Conservation (phyloP, 257 asterid genomes). For the Nicotiana undulata region DNA sequence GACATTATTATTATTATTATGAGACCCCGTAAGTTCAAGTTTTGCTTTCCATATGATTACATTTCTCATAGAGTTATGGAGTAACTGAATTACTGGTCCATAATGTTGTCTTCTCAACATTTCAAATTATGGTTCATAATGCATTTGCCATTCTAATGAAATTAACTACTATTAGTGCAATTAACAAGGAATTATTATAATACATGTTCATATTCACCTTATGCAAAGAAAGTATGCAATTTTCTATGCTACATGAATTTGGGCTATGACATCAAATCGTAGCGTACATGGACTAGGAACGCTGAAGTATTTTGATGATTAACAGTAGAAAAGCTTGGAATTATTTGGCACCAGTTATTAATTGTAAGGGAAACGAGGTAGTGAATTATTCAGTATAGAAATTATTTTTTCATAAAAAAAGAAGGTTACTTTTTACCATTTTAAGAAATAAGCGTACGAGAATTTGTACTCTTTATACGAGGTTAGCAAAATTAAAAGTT, state of each 20-base stretch:
- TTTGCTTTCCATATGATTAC: not conserved
- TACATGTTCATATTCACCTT: not conserved
- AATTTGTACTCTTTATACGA: too few relatives aligned
- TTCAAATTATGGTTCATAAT: not conserved
- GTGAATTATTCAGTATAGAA: not conserved
- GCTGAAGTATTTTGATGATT: not conserved
- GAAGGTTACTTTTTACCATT: too few relatives aligned
- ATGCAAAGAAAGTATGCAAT: not conserved
- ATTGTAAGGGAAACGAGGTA: not conserved
- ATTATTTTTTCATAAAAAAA: too few relatives aligned
- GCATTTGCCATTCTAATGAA: not conserved
- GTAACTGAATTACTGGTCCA: not conserved
- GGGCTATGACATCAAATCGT: not conserved
- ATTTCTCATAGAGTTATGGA: slow-evolving; percentile 1
- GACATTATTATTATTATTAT: too few relatives aligned
- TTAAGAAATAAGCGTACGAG: too few relatives aligned
- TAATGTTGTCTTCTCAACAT: not conserved
- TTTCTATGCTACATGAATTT: not conserved
- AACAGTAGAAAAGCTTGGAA: not conserved
- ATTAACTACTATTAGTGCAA: not conserved
- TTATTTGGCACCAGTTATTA: not conserved
- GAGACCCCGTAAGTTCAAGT: slow-evolving; percentile 87
- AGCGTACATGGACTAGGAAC: not conserved
- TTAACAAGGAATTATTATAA: not conserved
- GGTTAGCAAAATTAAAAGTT: too few relatives aligned